Base-by-base conservation (phyloP, 495 filamentous ascomycete species). In the Podospora sp. region DNA sequence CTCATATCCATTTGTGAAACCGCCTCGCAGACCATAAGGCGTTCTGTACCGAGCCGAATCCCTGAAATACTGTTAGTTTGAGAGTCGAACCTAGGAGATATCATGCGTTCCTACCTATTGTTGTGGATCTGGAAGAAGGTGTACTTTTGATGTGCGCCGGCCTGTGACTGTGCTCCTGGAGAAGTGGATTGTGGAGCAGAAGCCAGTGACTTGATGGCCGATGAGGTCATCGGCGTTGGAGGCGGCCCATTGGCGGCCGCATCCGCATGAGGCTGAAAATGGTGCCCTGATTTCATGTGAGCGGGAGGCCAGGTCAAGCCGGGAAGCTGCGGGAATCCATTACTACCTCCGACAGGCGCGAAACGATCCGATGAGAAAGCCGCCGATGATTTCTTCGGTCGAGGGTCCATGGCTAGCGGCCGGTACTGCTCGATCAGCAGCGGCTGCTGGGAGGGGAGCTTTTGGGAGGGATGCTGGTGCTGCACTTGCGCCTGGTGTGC, bases 1-100 rank as follows among this genome's bases (percentile, higher is more conserved):
- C 66, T 85, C 82, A 55, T 86, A 87, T 5, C 84, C 84, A 63
- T 87, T 86, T 14, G 82, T 83, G 66, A 86, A 86, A 0, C 83
- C 85, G 33, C 81, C 81, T 73, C 78, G 80, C 12, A 71, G 73
- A 26, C 79, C 78, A 67, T 87, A 87, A 16, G 84, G 85, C 2
- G 83, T 84, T 35, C 79, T 78, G 69, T 87, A 82, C 27, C 75
- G 76, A 0, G 76, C 75, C n/a, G 79, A 72, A 67, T 83, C 79
- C 71, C 82, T 84, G 60, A 8, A 58, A 1, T 25, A 26, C 21
- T 71, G 24, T 73, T 70, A 69, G 71, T 69, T 61, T n/a, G 18
- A 24, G 3, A 22, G 7, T 7, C 18, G 7, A 24, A 6, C n/a
- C 21, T 9, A 24, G 24, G 33, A 7, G 33, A 50, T 1, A 33